Base-by-base conservation (phyloP, 352 stramenopile genomes). In the Phytophthora pluvialis region DNA sequence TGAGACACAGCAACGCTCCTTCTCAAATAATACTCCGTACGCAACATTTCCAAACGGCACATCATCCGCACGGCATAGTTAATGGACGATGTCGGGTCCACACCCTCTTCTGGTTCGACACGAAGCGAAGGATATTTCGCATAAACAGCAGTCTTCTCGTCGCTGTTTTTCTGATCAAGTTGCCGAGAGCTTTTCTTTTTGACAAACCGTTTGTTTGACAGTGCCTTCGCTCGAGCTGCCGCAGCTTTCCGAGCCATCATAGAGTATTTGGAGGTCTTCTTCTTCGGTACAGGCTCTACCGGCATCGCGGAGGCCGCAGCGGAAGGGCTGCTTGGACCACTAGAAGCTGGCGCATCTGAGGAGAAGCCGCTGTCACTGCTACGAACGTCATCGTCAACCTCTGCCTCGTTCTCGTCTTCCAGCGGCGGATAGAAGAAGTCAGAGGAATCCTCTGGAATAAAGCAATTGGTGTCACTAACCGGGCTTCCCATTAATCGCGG, bases 1-100 rank as follows among this genome's bases (percentile, higher is more conserved):
- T 97, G 89, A n/a, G 86, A 90, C 5, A 95, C 78, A 2, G 86
- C 79, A 7, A 96, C 83, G 29, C 81, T 92, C 48, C 94, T 96
- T 16, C 88, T 81, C 46, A 94, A 60, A 47, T 91, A 93, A 64
- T 96, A 94, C 43, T 94, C 86, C 3, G 71, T 66, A 4, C 82
- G 83, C 26, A 94, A 66, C 78, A 91, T 91, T 65, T 94, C 86
- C 9, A 91, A 61, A 29, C 81, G 83, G 32, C 86, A 90, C 32
- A 88, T 32, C 9, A 90, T 71, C 6, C 73, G 80, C 12, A 91
- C 78, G 5, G 83, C 81, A 47, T 90, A 88, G 32, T 73, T 70
- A 11, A 88, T 68, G 5, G 82, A 90, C 16, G 72, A 80, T 21
- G 68, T 70, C 4, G 82, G 68, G 36, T 90, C 81, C 10, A 79